Evolutionary conservation across 73 alveolate genomes (phyloP), one percentile per base, ranked within the genome.

Genomic region (Paraurostyla sp.): DNA sequence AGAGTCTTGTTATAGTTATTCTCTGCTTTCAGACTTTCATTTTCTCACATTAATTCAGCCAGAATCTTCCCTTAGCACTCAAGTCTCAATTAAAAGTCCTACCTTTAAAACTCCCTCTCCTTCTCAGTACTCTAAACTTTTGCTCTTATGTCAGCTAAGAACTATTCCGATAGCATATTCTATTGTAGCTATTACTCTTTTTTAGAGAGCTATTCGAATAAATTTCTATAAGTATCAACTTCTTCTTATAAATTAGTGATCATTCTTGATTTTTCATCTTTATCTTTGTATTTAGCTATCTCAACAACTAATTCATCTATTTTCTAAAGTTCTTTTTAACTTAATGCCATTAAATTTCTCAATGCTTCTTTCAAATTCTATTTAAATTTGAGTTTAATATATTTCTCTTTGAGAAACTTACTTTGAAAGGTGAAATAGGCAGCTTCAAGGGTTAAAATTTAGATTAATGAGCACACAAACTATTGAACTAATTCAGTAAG

Each of bases 331-430:
- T 51, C 23, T 25, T 73, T 73, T 73, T 43, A 46, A 13, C 15
- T 45, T 11, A 73, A 73, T 6, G 50, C 20, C 46, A 36, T 73
- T 16, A 7, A 23, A 16, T 45, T 30, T 48, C 86, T 73, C 9
- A 73, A 29, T 3, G 86, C 86, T 6, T 73, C 86, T 73, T 73
- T 73, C 46, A 73, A 23, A 48, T 73, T 73, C 86, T 73, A 73
- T 15, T 46, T 15, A 46, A 46, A 46, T 46, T n/a, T n/a, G n/a
- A n/a, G n/a, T n/a, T n/a, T 16, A 40, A 40, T 11, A 0, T 6
- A 65, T 38, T 6, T 35, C 9, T 38, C 6, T 11, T 15, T 2
- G 33, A 32, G 58, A 9, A 35, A 35, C 35, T 65, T 65, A 65
- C 82, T 40, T 65, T 65, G 25, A 65, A 65, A 13, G 82, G 58